These are phyloP conservation scores for Sergeia podlipaevii DNA, from an alignment of 208 protist species.

Conservation along the genomic window DNA sequence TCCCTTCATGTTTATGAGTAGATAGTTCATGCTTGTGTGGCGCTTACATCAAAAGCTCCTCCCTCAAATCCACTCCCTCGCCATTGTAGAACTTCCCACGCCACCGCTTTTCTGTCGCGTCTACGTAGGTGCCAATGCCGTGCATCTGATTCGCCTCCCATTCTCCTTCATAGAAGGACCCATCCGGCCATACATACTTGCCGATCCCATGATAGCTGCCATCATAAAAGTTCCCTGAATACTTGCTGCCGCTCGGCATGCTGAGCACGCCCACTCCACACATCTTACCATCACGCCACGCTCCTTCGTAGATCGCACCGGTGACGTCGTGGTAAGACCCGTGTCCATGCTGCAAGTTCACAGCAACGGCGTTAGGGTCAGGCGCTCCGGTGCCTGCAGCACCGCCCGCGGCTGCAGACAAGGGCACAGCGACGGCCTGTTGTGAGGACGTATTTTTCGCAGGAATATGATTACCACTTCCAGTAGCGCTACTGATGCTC, in stretches of 20 bases:
- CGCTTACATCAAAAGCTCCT: conserved; percentile 48
- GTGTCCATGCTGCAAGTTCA: conserved; percentile 27
- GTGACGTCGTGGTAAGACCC: conserved; percentile 48
- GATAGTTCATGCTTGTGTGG: background rate
- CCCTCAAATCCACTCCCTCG: conserved; percentile 27
- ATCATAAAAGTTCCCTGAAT: conserved; percentile 49
- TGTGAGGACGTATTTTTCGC: no score
- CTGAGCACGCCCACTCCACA: conserved; percentile 46
- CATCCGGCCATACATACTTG: conserved; percentile 84
- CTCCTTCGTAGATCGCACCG: conserved; percentile 74
- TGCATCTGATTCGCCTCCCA: conserved; percentile 85
- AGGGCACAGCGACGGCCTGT: no score
- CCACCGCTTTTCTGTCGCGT: conserved; percentile 67
- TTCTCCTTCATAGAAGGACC: conserved; percentile 80
- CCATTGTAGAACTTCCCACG: conserved; percentile 69
- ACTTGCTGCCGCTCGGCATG: conserved; percentile 55
- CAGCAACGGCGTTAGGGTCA: background rate
- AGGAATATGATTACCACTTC: no score
- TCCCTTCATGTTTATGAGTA: background rate
- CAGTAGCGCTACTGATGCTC: no score
- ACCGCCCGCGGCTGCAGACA: background rate
- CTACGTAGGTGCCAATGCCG: conserved; percentile 76
- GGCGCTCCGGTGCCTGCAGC: background rate
- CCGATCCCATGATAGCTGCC: conserved; percentile 67
- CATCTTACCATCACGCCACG: conserved; percentile 77